These are phyloP conservation scores for Leccinum pellstonianum DNA, from an alignment of 768 basidiomycete species.

Conservation along the genomic window DNA sequence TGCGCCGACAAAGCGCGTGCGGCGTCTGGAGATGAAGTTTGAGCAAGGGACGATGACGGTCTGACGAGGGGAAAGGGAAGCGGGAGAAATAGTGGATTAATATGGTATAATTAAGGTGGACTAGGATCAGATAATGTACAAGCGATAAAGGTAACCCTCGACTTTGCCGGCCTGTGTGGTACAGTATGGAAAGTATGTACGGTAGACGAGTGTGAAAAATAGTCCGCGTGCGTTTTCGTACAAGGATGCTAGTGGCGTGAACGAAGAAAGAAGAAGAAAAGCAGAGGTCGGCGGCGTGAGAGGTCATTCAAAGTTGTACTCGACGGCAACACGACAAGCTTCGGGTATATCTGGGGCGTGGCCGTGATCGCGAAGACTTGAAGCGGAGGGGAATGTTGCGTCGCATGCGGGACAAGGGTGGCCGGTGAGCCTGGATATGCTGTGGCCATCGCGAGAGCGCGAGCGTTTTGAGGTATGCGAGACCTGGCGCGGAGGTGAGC, in stretches of 20 bases:
- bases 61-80: background rate
- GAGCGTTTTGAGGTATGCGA: conserved; percentile 61
- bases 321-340: conserved; percentile 71
- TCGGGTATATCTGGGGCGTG: conserved; percentile 51
- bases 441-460: conserved; percentile 41
- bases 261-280: conserved; percentile 7
- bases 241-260: conserved; percentile 24
- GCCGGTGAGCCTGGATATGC: conserved; percentile 41
- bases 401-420: conserved; percentile 79
- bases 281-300: background rate
- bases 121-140: conserved; percentile 32
- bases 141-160: conserved; percentile 18
- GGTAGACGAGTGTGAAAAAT: conserved; percentile 27
- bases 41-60: background rate
- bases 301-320: conserved; percentile 64
- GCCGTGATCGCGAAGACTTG: conserved; percentile 62
- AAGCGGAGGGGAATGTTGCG: conserved; percentile 57
- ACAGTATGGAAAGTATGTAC: conserved; percentile 29
- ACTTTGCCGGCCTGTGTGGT: conserved; percentile 11
- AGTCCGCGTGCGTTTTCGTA: conserved; percentile 28
- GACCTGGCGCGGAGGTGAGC: conserved; percentile 34
- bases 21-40: background rate
- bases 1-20: background rate
- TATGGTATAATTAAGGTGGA: conserved; percentile 35
- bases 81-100: conserved; percentile 26